Conservation (phyloP, 2,329 filamentous ascomycete species). For the Aspergillus tubingensis region DNA sequence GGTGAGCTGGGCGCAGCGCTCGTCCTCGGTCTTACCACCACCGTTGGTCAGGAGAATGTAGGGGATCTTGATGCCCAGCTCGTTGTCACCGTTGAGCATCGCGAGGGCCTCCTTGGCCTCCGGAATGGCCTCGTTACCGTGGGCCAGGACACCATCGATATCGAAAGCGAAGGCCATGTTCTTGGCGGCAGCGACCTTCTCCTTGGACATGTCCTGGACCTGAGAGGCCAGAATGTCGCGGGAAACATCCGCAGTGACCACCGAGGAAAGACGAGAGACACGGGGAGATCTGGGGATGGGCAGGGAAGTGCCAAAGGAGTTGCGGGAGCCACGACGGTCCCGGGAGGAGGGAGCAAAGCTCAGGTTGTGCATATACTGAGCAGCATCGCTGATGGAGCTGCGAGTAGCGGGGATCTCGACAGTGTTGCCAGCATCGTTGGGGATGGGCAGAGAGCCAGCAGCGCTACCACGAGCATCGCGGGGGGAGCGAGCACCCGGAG, state of each 20-base stretch:
- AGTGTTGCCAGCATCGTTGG: conserved; percentile 52
- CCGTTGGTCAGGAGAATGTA: conserved; percentile 76
- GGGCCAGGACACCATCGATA: conserved; percentile 70
- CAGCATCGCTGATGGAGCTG: conserved; percentile 67
- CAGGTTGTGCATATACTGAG: conserved; percentile 72
- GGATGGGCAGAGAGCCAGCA: conserved; percentile 40
- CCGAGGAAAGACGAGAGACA: conserved; percentile 66
- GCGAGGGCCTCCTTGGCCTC: conserved; percentile 67
- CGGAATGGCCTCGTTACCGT: conserved; percentile 70
- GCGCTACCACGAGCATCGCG: conserved; percentile 29
- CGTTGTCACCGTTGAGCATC: conserved; percentile 74
- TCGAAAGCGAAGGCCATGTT: conserved; percentile 79
- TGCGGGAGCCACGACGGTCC: conserved; percentile 68
- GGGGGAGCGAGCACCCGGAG: conserved; percentile 26
- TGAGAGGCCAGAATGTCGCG: conserved; percentile 70
- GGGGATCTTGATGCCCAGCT: conserved; percentile 76
- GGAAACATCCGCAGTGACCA: conserved; percentile 55
- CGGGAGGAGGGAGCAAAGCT: conserved; percentile 67
- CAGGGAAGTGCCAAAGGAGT: conserved; percentile 73
- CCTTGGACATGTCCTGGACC: conserved; percentile 66
- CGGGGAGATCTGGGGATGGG: conserved; percentile 72
- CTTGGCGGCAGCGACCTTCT: conserved; percentile 70
- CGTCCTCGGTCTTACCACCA: conserved; percentile 68
- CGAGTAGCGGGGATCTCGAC: conserved; percentile 71
- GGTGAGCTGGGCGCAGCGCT: conserved; percentile 66